A percentile compares a stretch with the other conserved stretches of the same genome.
Conservation (phyloP, 179 eudicot species). For the Pouteria campechiana region DNA sequence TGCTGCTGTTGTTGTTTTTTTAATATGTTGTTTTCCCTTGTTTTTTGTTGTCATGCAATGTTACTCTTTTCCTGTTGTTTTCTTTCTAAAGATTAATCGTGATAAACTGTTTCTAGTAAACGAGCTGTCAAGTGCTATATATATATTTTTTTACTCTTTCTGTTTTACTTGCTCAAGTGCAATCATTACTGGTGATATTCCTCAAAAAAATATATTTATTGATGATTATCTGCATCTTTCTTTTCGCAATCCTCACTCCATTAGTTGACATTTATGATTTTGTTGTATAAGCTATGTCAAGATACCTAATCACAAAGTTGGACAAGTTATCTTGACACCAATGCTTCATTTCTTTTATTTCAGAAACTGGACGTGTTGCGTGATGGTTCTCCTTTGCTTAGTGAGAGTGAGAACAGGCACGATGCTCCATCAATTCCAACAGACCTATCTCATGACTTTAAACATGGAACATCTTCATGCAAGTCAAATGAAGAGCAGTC, state of each 20-base stretch:
- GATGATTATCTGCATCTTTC: neutral
- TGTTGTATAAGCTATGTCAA: neutral
- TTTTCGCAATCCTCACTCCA: neutral
- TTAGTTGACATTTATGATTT: neutral
- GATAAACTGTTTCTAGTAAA: too few species aligned
- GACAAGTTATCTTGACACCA: neutral
- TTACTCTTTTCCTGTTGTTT: too few species aligned
- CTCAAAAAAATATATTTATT: too few species aligned
- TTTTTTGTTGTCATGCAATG: too few species aligned
- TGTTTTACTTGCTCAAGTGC: neutral
- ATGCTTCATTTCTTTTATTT: conserved; percentile 8
- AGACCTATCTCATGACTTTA: conserved; percentile 33
- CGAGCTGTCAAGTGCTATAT: too few species aligned
- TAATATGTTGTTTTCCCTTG: too few species aligned
- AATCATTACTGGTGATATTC: too few species aligned
- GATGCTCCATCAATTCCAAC: conserved; percentile 29
- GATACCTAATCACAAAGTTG: neutral
- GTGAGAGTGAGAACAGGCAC: conserved; percentile 35
- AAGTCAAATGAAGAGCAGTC: conserved; percentile 59
- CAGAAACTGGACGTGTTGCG: conserved; percentile 51
- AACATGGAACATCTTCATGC: conserved; percentile 56
- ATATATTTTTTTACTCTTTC: too few species aligned
- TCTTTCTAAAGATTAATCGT: too few species aligned
- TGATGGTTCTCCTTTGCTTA: conserved; percentile 38
- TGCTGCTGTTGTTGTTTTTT: too few species aligned